These are phyloP conservation scores for Knoxdaviesia capensis DNA, from an alignment of 2,329 filamentous ascomycete species.

Conservation along the genomic window DNA sequence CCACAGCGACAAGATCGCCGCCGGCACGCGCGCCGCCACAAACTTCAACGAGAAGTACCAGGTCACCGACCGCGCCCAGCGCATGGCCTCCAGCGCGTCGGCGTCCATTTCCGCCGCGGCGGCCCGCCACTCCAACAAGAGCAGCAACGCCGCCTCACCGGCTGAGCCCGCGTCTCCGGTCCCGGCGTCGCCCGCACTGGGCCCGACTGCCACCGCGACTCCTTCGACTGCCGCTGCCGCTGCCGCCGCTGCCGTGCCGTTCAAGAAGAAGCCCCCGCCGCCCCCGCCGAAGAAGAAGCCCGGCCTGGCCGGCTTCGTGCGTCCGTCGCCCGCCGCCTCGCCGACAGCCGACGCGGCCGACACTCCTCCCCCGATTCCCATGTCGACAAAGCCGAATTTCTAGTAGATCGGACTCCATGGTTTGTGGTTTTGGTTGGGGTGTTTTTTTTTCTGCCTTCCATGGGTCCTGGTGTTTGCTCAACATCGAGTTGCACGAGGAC, in stretches of 20 bases:
- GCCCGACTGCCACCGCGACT: not conserved
- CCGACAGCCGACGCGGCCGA: conserved; percentile 7
- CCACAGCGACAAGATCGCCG: conserved; percentile 46
- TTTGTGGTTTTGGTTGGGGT: not conserved
- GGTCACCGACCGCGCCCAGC: conserved; percentile 17
- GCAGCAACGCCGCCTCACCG: not conserved
- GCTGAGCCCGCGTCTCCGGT: not conserved
- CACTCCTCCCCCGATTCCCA: conserved; percentile 29
- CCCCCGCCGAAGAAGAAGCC: conserved; percentile 33
- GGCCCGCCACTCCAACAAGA: conserved; percentile 1
- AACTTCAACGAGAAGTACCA: conserved; percentile 42
- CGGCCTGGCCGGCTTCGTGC: conserved; percentile 11
- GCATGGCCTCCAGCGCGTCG: conserved; percentile 4
- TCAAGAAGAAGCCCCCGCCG: conserved; percentile 33
- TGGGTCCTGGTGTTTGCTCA: not conserved
- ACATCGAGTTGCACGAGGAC: too few species aligned
- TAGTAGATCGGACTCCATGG: not conserved
- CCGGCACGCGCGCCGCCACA: conserved; percentile 36
- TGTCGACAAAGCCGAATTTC: conserved; percentile 27
- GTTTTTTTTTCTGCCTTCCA: not conserved
- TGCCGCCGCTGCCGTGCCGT: conserved; percentile 11
- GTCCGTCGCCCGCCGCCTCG: conserved; percentile 1
- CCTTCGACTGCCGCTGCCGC: not conserved
- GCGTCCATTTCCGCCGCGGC: conserved; percentile 1
- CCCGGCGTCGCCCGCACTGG: not conserved